Percentiles rank a stretch among this genome's conserved stretches.
Conservation (phyloP, 352 stramenopile genomes). For the Globisporangium nagaii region DNA sequence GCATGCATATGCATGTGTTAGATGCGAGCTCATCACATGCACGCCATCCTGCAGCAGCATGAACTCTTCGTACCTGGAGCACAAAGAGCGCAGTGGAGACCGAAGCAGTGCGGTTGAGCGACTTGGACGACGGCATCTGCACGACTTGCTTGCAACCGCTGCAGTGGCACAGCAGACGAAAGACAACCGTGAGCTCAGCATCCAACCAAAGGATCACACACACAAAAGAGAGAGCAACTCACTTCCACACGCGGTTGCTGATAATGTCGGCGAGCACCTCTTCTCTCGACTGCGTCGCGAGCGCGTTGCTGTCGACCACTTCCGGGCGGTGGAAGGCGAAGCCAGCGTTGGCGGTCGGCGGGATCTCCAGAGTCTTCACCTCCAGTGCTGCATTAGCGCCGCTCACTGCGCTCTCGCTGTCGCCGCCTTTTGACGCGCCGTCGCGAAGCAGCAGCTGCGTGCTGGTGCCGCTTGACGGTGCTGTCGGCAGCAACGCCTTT, state of each 20-base stretch:
- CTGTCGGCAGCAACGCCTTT: constrained; percentile 40
- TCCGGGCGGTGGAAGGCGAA: constrained; percentile 65
- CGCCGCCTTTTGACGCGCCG: not conserved
- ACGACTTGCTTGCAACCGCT: constrained; percentile 56
- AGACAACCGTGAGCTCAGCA: not conserved
- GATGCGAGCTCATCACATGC: too few species aligned
- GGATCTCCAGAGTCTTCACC: constrained; percentile 16
- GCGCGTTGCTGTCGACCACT: constrained; percentile 16
- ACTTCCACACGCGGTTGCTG: constrained; percentile 48
- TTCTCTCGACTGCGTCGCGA: constrained; percentile 25
- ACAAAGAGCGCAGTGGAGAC: constrained; percentile 67
- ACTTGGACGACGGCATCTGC: constrained; percentile 46
- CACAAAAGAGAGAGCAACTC: constrained; percentile 2
- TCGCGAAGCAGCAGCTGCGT: constrained; percentile 4
- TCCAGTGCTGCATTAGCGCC: not conserved
- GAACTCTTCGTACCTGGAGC: constrained; percentile 32
- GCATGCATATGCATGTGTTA: too few species aligned
- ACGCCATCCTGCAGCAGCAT: too few species aligned
- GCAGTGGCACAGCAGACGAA: not conserved
- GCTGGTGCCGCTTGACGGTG: not conserved
- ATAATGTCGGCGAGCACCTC: constrained; percentile 65
- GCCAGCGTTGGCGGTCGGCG: constrained; percentile 29
- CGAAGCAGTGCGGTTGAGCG: constrained; percentile 60
- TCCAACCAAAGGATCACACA: not conserved
- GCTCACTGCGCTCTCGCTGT: not conserved